These are phyloP conservation scores for Exutisphaerella laricina DNA, from an alignment of 2,329 filamentous ascomycete genomes.

Conservation along the genomic window DNA sequence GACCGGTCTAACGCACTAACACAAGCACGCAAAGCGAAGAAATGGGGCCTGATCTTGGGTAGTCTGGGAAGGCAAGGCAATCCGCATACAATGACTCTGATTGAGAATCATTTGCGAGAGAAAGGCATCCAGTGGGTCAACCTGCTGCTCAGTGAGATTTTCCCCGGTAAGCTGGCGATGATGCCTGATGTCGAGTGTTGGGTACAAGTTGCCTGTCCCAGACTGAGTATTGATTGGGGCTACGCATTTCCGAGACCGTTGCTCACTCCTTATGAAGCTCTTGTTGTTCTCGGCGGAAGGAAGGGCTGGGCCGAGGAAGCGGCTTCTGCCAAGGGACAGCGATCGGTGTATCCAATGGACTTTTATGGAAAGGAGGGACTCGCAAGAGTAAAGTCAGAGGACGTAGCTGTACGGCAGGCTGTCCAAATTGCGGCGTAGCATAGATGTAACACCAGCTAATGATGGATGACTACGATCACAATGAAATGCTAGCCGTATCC, in stretches of 20 bases:
- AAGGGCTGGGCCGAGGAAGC: constrained; percentile 56
- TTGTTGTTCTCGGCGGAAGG: constrained; percentile 76
- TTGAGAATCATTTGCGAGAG: constrained; percentile 68
- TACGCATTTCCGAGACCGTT: constrained; percentile 89
- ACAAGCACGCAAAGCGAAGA: constrained; percentile 68
- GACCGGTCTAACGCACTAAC: constrained; percentile 71
- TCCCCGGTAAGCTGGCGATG: constrained; percentile 87
- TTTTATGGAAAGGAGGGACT: constrained; percentile 92
- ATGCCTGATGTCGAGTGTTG: constrained; percentile 94
- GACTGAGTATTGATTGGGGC: constrained; percentile 96
- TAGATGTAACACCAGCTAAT: background rate
- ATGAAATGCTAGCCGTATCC: too few relatives aligned
- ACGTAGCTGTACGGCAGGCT: constrained; percentile 19
- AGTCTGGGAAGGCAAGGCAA: constrained; percentile 92
- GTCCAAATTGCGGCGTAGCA: constrained; percentile 5
- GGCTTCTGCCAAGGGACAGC: constrained; percentile 17
- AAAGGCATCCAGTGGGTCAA: constrained; percentile 77
- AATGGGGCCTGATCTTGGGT: constrained; percentile 93
- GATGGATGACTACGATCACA: too few relatives aligned
- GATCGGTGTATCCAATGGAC: constrained; percentile 78
- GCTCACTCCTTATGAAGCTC: constrained; percentile 89
- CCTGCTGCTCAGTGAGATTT: constrained; percentile 86
- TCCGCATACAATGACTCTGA: constrained; percentile 80
- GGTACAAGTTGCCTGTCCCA: constrained; percentile 97
- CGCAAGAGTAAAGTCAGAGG: constrained; percentile 61